Evolutionary conservation across 495 filamentous ascomycete genomes (phyloP).

Genomic region (Tuber microsphaerosporum): DNA sequence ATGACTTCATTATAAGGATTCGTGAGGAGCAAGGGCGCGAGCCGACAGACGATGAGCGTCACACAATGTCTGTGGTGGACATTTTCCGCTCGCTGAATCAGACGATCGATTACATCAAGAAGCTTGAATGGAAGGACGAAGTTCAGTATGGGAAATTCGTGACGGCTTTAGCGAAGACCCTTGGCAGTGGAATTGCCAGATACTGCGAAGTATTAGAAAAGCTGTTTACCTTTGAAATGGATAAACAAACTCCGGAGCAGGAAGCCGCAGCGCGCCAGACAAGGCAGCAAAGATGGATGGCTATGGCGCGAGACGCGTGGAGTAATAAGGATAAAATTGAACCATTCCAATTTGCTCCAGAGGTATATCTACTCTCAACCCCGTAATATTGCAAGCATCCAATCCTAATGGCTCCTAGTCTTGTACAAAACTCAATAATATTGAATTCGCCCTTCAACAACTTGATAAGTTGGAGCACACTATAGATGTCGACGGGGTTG

Average conservation of each 20-base stretch:
- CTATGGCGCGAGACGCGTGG: conserved; percentile 93
- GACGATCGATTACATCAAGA: conserved; percentile 72
- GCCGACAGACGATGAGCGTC: conserved; percentile 72
- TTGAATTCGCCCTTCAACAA: conserved; percentile 85
- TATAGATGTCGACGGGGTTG: conserved; percentile 89
- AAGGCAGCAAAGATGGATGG: conserved; percentile 81
- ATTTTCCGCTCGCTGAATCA: conserved; percentile 91
- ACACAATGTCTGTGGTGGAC: conserved; percentile 88
- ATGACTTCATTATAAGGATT: conserved; percentile 57
- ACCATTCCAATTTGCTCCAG: conserved; percentile 92
- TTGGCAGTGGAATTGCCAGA: conserved; percentile 70
- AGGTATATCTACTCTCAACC: conserved; percentile 53
- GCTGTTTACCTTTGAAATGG: conserved; percentile 86
- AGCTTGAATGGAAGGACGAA: conserved; percentile 87
- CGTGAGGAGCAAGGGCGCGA: conserved; percentile 35
- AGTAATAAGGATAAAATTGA: conserved; percentile 88
- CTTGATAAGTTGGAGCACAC: conserved; percentile 82
- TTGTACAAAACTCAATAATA: conserved; percentile 94
- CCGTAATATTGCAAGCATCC: not conserved
- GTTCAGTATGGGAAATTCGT: conserved; percentile 92
- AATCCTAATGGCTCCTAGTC: conserved; percentile 53
- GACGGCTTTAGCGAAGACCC: conserved; percentile 85
- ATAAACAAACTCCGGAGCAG: conserved; percentile 79
- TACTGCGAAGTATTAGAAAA: conserved; percentile 91
- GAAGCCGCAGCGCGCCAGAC: conserved; percentile 67